Percentiles rank a stretch among this genome's conserved stretches.
These are phyloP conservation scores for Pelargonium cotyledonis DNA, from an alignment of 441 rosid species.

Conservation along the genomic window DNA sequence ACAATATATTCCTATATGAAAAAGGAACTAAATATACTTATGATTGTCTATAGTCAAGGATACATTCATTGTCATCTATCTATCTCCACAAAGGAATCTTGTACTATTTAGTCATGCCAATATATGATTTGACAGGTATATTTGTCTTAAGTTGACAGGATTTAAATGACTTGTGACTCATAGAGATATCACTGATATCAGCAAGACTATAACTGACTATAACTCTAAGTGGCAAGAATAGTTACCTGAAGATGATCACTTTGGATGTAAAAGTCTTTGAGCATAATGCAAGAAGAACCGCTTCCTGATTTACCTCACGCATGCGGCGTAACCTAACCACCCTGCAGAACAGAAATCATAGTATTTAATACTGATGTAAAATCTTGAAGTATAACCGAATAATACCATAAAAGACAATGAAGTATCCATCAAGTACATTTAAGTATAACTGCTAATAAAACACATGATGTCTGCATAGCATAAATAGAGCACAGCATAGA, in stretches of 20 bases:
- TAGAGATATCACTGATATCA: not conserved
- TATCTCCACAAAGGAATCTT: not conserved
- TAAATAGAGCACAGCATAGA: constrained; percentile 4
- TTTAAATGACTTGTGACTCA: not conserved
- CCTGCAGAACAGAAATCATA: constrained; percentile 36
- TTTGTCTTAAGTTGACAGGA: not conserved
- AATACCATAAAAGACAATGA: not conserved
- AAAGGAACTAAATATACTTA: not conserved
- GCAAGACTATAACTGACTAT: too few relatives aligned
- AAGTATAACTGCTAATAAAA: constrained; percentile 7
- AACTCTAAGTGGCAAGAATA: constrained; percentile 7
- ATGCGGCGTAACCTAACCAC: constrained; percentile 86
- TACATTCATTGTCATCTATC: not conserved
- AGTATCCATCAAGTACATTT: not conserved
- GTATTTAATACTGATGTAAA: not conserved
- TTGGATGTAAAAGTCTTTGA: constrained; percentile 73
- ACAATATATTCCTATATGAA: not conserved
- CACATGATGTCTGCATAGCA: constrained; percentile 7
- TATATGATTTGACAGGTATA: not conserved
- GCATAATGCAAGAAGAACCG: constrained; percentile 90
- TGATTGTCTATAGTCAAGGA: not conserved
- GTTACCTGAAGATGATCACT: constrained; percentile 85
- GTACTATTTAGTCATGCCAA: not conserved
- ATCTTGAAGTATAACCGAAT: not conserved
- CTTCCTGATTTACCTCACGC: constrained; percentile 87